Percentiles rank a stretch among this genome's conserved stretches.
Conservation (phyloP, 495 filamentous ascomycete genomes). For the Poronia punctata region DNA sequence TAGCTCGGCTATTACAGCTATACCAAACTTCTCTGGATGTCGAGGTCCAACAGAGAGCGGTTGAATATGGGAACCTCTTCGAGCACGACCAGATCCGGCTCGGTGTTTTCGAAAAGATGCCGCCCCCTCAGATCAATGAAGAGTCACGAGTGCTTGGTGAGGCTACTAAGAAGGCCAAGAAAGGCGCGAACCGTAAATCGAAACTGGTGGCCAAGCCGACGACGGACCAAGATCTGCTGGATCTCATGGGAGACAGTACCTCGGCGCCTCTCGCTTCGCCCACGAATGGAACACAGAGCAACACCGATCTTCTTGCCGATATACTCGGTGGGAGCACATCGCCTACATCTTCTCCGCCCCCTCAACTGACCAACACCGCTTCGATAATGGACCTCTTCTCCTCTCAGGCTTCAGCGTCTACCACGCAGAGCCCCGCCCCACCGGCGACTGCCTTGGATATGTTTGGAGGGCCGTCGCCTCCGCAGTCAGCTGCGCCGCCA, state of each 20-base stretch:
- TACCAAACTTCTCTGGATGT: constrained; percentile 81
- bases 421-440: constrained; percentile 36
- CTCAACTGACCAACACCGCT: constrained; percentile 52
- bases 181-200: constrained; percentile 64
- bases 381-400: constrained; percentile 91
- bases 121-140: constrained; percentile 91
- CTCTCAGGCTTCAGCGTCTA: constrained; percentile 17
- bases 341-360: constrained; percentile 46
- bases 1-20: constrained; percentile 67
- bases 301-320: constrained; percentile 80
- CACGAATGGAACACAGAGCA: constrained; percentile 64
- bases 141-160: constrained; percentile 86
- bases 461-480: constrained; percentile 43
- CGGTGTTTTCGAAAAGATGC: constrained; percentile 95
- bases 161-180: constrained; percentile 71
- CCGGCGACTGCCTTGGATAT: constrained; percentile 42
- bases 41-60: constrained; percentile 90
- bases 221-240: constrained; percentile 78
- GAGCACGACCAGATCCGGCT: constrained; percentile 77
- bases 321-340: constrained; percentile 64
- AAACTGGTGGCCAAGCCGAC: constrained; percentile 70
- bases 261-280: constrained; percentile 37
- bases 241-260: constrained; percentile 80
- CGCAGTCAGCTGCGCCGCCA: constrained; percentile 35
- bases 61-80: constrained; percentile 93